Base-by-base conservation (phyloP, 1,284 basidiomycete species). In the Melanopsichium pennsylvanicum region DNA sequence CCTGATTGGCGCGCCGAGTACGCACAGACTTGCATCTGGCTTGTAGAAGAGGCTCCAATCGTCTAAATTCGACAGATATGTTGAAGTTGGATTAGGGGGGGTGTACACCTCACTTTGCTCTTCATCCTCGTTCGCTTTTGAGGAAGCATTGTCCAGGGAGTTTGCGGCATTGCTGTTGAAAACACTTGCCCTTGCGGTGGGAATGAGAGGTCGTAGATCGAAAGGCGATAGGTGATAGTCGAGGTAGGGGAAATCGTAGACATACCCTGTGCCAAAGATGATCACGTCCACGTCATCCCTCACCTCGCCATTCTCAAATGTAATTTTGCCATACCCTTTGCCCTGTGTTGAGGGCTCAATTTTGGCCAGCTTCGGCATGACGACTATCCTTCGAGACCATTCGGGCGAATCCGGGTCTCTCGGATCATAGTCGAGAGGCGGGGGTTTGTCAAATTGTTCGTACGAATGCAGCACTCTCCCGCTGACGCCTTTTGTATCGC, bases 201-300 rank as follows among this genome's bases (percentile, higher is more conserved):
- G 13, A 41, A 51, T 5, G n/a, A 46, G 13, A 11, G 22, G n/a
- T 2, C 27, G 7, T 29, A 57, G 48, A n/a, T 56, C 44, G 19
- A 80, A 36, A 0, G 74, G 76, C 0, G 19, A 7, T 11, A 0
- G 72, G 63, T 8, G 47, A 31, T 9, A 48, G 10, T 55, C 21
- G 16, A 78, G 48, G 33, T 70, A 73, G 0, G 74, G 69, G 16
- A 68, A 56, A 21, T 74, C 66, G 34, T 71, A 76, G 16, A 57
- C 39, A 44, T 76, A 81, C 7, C 80, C 80, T 1, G 80, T 81
- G 10, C 61, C 80, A 50, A 80, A 81, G 5, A 81, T 45, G 38
- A 81, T 70, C 44, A 70, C 42, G 26, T 80, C 74, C 10, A 81
- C 59, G 26, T 70, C 47, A 2, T 47, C 38, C 4, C 71, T 27